Base-by-base conservation (phyloP, 1,284 basidiomycete species). In the Malassezia yamatoensis region DNA sequence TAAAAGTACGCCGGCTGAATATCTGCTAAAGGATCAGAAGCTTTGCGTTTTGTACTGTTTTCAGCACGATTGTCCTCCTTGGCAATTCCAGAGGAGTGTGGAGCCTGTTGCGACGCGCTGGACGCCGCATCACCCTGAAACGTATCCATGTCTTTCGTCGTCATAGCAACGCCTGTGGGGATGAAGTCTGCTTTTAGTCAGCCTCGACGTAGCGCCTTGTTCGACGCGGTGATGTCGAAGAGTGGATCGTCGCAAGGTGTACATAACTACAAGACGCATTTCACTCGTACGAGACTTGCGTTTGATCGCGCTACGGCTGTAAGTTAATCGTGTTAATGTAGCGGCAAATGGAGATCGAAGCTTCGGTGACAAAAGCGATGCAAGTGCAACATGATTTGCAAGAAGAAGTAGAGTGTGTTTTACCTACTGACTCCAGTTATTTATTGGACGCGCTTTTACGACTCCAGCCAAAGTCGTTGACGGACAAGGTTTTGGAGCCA, bases 1-100 rank as follows among this genome's bases (percentile, higher is more conserved):
- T 72, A 72, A 38, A 69, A 67, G 63, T 72, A 69, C 38, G 68
- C 59, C 12, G 70, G 70, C 35, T 50, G 39, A 18, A 72, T 60
- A 5, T 39, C 39, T 13, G 21, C 37, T 21, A 53, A 35, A 20
- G 37, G 24, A 29, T 29, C 36, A 24, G 49, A 24, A 11, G 34
- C 35, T 36, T 32, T 20, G 16, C n/a, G 16, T 40, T 24, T 9
- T 24, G 38, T 21, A 8, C n/a, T 6, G 6, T 39, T 20, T n/a
- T n/a, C 20, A 20, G 38, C 38, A 20, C n/a, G n/a, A 6, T 3
- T 3, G 38, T n/a, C n/a, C 8, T 39, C 8, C 6, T 20, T 39
- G 38, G 15, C 3, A 8, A 6, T 3, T 39, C 6, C 38, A 20
- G n/a, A n/a, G 38, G 15, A 20, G 38, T 39, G 38, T 29, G 24